phyloP scores from a whole-genome alignment of 768 basidiomycete species.

The Rhizopogon roseolus region DNA sequence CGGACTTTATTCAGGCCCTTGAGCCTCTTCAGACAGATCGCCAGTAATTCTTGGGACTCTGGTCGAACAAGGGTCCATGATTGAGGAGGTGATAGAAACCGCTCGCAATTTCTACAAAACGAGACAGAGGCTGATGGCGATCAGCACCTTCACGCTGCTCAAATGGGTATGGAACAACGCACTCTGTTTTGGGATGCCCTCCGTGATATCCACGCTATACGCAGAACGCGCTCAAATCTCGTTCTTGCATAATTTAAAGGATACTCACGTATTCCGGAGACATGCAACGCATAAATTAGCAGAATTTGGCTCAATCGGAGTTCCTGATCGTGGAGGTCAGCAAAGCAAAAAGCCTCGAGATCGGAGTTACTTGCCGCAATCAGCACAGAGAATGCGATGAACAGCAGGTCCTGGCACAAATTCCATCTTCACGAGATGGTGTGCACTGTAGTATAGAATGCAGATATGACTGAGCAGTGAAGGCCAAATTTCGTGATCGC shows the following conservation, averaged over 20 bases:
- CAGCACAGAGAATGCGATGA: conserved; percentile 83
- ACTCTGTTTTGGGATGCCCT: conserved; percentile 96
- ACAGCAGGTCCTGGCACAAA: conserved; percentile 71
- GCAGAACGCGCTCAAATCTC: not conserved
- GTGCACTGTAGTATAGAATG: not conserved
- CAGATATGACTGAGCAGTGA: too few relatives aligned
- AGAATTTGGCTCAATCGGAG: conserved; percentile 85
- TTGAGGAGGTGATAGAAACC: conserved; percentile 87
- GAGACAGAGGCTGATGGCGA: conserved; percentile 67
- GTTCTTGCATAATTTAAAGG: not conserved
- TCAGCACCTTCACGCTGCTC: not conserved
- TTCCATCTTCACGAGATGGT: conserved; percentile 50
- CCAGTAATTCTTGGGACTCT: conserved; percentile 90
- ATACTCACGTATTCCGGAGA: conserved; percentile 74
- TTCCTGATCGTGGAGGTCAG: conserved; percentile 41
- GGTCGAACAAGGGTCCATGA: conserved; percentile 83
- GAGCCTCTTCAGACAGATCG: conserved; percentile 92
- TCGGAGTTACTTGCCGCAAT: conserved; percentile 58
- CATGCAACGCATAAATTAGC: conserved; percentile 90
- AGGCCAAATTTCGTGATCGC: too few relatives aligned
- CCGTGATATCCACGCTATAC: conserved; percentile 88
- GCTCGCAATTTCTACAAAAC: conserved; percentile 94
- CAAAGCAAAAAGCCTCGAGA: not conserved
- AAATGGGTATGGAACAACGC: conserved; percentile 8
- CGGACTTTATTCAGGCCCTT: conserved; percentile 93